phyloP scores from a whole-genome alignment of 345 rosid genomes.

The Ceriops decandra region DNA sequence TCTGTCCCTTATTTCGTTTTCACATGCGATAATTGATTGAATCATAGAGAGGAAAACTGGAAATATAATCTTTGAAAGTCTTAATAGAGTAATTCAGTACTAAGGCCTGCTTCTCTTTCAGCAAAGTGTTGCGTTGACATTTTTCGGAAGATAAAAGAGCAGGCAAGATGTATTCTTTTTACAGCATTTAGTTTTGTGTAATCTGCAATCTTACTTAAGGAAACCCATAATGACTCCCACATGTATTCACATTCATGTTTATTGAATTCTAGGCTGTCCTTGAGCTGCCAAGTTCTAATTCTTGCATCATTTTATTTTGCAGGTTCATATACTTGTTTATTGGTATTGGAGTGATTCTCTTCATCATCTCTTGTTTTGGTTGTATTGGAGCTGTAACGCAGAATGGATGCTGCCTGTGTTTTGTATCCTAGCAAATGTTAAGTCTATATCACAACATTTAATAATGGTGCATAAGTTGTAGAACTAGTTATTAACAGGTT shows the following conservation, averaged over 20 bases:
- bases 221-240: neutral
- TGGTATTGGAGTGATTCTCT: constrained; percentile 75
- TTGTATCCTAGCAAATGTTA: constrained; percentile 64
- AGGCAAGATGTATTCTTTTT: neutral
- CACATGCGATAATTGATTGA: neutral
- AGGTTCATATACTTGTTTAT: constrained; percentile 93
- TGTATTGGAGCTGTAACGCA: constrained; percentile 74
- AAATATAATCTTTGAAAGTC: no score
- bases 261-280: neutral
- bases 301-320: constrained; percentile 27
- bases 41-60: no score
- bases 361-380: constrained; percentile 87
- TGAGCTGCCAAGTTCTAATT: constrained; percentile 14
- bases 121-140: neutral
- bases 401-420: constrained; percentile 87
- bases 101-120: neutral
- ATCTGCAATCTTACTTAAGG: neutral
- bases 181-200: neutral
- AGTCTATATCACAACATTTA: neutral
- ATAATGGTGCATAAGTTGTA: no score
- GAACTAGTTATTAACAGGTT: neutral
- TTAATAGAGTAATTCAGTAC: neutral
- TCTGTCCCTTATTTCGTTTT: neutral
- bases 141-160: neutral
- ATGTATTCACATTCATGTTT: neutral